Conservation (phyloP, 306 rosid species). For the Fragaria nilgerrensis region DNA sequence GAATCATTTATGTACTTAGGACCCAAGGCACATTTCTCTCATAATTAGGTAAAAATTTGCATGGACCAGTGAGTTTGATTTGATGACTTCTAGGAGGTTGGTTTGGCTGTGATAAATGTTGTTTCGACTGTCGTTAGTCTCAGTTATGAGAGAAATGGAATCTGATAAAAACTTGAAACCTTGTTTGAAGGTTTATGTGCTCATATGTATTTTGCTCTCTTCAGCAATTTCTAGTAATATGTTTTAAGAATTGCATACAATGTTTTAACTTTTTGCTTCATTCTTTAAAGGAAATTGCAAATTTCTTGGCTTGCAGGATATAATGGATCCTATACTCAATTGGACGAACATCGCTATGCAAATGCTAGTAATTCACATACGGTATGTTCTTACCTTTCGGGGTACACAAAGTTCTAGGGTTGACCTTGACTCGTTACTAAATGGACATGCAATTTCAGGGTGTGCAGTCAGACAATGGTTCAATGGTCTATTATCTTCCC, state of each 20-base stretch:
- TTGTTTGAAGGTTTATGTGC: not conserved
- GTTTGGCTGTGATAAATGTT: not conserved
- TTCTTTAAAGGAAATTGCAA: not conserved
- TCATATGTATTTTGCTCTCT: not conserved
- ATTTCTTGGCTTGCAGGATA: constrained; percentile 31
- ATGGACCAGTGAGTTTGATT: not conserved
- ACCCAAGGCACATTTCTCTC: not conserved
- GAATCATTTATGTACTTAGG: not conserved
- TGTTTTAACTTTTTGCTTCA: not conserved
- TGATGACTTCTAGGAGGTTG: not conserved
- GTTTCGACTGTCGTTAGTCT: not conserved
- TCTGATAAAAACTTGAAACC: not conserved
- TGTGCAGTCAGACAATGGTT: constrained; percentile 33
- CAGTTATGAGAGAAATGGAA: not conserved
- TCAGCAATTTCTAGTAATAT: not conserved
- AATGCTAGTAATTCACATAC: constrained; percentile 29
- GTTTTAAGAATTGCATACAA: not conserved
- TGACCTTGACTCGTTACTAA: not conserved
- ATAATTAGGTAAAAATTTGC: not conserved
- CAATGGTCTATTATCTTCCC: constrained; percentile 33
- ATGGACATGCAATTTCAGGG: constrained; percentile 29
- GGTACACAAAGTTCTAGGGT: not conserved
- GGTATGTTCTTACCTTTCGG: constrained; percentile 27
- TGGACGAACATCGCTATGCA: constrained; percentile 20
- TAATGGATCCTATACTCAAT: constrained; percentile 33